Conservation (phyloP, 2,329 filamentous ascomycete genomes). For the Scedosporium minutisporum region DNA sequence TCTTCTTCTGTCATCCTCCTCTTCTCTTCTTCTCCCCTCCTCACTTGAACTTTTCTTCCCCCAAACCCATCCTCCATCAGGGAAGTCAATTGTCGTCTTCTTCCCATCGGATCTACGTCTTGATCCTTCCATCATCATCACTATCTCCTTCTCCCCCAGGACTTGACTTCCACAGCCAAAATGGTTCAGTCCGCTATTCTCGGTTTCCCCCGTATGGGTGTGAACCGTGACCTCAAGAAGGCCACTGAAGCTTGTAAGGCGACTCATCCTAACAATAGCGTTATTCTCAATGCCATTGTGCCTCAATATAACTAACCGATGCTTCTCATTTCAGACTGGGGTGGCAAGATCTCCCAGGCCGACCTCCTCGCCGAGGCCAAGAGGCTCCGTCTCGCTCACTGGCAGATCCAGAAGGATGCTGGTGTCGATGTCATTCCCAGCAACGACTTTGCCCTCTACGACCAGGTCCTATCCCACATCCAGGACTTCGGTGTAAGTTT, state of each 20-base stretch:
- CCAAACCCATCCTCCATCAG: conserved; percentile 6
- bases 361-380: conserved; percentile 92
- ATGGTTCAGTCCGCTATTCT: conserved; percentile 70
- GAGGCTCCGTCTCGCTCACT: conserved; percentile 92
- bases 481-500: conserved; percentile 87
- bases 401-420: conserved; percentile 99
- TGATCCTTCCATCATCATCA: background rate
- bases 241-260: conserved; percentile 81
- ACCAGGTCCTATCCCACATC: conserved; percentile 95
- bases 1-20: background rate
- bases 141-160: background rate
- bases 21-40: background rate
- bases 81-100: background rate
- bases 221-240: conserved; percentile 99
- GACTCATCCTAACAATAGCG: background rate
- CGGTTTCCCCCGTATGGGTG: conserved; percentile 98
- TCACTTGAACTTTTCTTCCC: background rate
- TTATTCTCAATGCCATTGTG: background rate
- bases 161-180: conserved; percentile 25
- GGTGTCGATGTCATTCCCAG: conserved; percentile 96
- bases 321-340: conserved; percentile 53
- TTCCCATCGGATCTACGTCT: conserved; percentile 3
- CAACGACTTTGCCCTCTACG: conserved; percentile 99
- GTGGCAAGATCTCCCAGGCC: conserved; percentile 82
- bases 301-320: conserved; percentile 17